Base-by-base conservation (phyloP, 139 green algal species). In the Micractinium conductrix region DNA sequence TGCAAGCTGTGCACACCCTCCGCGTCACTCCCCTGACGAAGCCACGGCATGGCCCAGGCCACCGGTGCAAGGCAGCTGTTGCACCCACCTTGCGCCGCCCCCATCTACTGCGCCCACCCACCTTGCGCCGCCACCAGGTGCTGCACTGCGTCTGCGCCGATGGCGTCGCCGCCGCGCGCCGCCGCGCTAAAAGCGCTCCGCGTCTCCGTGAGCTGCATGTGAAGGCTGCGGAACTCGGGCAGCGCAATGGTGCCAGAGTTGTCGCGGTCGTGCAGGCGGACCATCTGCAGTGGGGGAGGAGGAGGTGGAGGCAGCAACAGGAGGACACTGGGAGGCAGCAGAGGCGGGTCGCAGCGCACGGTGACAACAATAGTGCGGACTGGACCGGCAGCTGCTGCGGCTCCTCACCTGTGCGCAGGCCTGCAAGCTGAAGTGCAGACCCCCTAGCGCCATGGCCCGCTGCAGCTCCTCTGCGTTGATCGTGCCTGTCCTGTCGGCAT, bases 51-150 rank as follows among this genome's bases (percentile, higher is more conserved):
- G 9, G 17, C 26, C 53, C 53, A 62, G 53, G 6, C 19, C 53
- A 62, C 19, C 53, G 8, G 26, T 62, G 53, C 53, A 62, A 30
- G 53, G 53, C 12, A 16, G 48, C 12, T 10, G 48, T 10, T 58
- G 48, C 48, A 16, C 9, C 17, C 35, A 40, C 63, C 7, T 38
- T 70, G 63, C 68, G n/a, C 38, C 38, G 12, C 10, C 38, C 33
- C 22, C 26, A 26, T 26, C 43, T 58, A 35, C 28, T 30, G 60
- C 60, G 7, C 19, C 33, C 6, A 1, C 37, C 12, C 76, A 82
- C 76, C 76, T 73, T 82, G 76, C 76, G 68, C 33, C 42, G 43
- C 55, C 28, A 82, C 37, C 26, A 82, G 38, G 38, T 82, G 76
- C 28, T 67, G 33, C 37, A 71, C 76, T 40, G 72, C 58, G 26